Conservation (phyloP, 306 rosid genomes). For the Acacia acuminata region DNA sequence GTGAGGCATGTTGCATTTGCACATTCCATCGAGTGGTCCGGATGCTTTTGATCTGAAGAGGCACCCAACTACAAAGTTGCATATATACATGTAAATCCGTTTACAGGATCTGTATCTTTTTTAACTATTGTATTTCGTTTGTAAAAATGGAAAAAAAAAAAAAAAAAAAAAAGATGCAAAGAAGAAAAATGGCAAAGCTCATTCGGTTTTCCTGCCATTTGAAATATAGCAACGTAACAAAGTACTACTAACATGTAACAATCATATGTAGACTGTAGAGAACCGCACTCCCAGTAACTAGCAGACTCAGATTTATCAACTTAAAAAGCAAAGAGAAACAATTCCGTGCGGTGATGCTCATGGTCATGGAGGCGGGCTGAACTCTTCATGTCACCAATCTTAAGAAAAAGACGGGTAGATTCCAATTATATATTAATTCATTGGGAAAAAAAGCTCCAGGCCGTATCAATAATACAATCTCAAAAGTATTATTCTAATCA, state of each 20-base stretch:
- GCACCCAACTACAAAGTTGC: too few species aligned
- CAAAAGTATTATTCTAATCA: not conserved
- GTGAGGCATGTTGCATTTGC: too few species aligned
- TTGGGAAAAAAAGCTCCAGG: not conserved
- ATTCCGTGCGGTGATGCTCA: too few species aligned
- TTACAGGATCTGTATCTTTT: too few species aligned
- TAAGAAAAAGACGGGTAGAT: not conserved
- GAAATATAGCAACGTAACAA: not conserved
- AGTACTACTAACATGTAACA: not conserved
- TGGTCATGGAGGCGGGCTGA: not conserved
- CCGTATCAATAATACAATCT: not conserved
- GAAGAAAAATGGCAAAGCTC: not conserved
- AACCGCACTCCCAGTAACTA: not conserved
- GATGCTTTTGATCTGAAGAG: too few species aligned
- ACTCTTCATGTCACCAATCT: not conserved
- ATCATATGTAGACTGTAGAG: not conserved
- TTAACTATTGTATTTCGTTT: not conserved
- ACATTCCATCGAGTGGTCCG: too few species aligned
- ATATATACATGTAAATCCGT: too few species aligned
- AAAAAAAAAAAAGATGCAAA: too few species aligned
- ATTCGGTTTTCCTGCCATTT: not conserved
- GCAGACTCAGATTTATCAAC: not conserved
- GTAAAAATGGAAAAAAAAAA: accelerated
- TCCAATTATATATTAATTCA: slow-evolving; percentile 2
- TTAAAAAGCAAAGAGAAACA: not conserved